Conservation (phyloP, 2,329 filamentous ascomycete genomes). For the Ophiosphaerella herpotricha region DNA sequence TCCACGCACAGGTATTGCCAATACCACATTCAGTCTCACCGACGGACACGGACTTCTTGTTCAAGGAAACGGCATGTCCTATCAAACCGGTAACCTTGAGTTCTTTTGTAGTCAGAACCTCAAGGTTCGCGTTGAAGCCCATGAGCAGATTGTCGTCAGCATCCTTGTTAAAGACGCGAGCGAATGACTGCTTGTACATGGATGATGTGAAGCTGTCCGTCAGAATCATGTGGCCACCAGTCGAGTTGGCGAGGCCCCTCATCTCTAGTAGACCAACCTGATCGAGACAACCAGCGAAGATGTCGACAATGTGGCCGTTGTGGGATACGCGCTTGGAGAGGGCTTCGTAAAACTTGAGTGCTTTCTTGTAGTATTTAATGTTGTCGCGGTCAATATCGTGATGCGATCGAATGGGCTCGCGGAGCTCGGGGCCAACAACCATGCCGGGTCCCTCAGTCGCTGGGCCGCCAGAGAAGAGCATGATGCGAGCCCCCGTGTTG, state of each 20-base stretch:
- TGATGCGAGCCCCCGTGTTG: constrained; percentile 91
- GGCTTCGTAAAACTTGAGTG: constrained; percentile 95
- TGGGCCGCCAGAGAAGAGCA: constrained; percentile 94
- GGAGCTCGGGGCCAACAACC: constrained; percentile 93
- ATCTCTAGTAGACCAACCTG: constrained; percentile 97
- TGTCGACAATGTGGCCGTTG: constrained; percentile 96
- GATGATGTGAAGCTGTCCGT: constrained; percentile 98
- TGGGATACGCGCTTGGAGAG: constrained; percentile 92
- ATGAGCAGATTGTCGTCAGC: constrained; percentile 91
- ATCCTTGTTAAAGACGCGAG: constrained; percentile 96
- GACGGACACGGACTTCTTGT: constrained; percentile 97
- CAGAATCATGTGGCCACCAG: constrained; percentile 96
- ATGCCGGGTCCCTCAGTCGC: constrained; percentile 96
- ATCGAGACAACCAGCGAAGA: constrained; percentile 95
- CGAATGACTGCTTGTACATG: constrained; percentile 99
- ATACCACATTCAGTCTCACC: constrained; percentile 98
- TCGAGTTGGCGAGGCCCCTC: constrained; percentile 95
- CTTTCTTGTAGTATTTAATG: constrained; percentile 99
- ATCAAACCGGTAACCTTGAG: constrained; percentile 97
- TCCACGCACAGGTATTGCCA: constrained; percentile 98
- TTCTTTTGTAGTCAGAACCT: constrained; percentile 96
- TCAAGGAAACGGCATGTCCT: constrained; percentile 92
- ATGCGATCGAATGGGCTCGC: constrained; percentile 95
- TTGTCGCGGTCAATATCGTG: constrained; percentile 99
- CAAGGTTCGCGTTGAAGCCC: constrained; percentile 96